Percentiles rank a stretch among this genome's conserved stretches.
These are phyloP conservation scores for Volvariella volvacea DNA, from an alignment of 1,284 basidiomycete species.

Conservation along the genomic window DNA sequence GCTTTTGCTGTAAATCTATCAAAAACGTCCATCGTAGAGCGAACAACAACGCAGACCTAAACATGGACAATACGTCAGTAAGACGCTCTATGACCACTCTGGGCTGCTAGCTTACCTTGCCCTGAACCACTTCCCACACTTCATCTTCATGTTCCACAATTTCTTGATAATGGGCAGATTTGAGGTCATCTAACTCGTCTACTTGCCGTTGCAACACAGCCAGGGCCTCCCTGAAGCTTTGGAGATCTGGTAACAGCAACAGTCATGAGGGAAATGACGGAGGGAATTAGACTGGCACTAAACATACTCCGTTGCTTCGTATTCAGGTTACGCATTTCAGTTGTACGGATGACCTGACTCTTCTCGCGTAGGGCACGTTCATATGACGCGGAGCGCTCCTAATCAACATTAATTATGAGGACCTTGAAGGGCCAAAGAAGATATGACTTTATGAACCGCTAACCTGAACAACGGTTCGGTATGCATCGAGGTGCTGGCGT, in stretches of 20 bases:
- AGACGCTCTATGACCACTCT: neutral
- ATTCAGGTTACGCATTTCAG: slow-evolving; percentile 85
- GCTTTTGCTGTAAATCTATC: slow-evolving; percentile 87
- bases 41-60: slow-evolving; percentile 66
- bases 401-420: slow-evolving; percentile 11
- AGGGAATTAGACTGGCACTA: neutral
- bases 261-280: slow-evolving; percentile 2
- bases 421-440: slow-evolving; percentile 1
- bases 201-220: slow-evolving; percentile 83
- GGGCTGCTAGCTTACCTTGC: slow-evolving; percentile 50
- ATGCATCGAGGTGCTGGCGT: slow-evolving; percentile 77
- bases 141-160: slow-evolving; percentile 91
- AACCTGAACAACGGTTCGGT: slow-evolving; percentile 69
- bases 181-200: slow-evolving; percentile 79
- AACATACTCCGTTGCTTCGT: slow-evolving; percentile 75
- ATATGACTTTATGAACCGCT: slow-evolving; percentile 19
- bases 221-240: slow-evolving; percentile 82
- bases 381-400: slow-evolving; percentile 78
- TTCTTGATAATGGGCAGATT: slow-evolving; percentile 76
- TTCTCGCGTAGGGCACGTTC: slow-evolving; percentile 77
- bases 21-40: slow-evolving; percentile 76
- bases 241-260: slow-evolving; percentile 51
- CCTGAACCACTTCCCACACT: slow-evolving; percentile 86
- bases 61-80: neutral
- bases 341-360: slow-evolving; percentile 80